Evolutionary conservation across 352 stramenopile genomes (phyloP), one percentile per base, ranked within the genome.

Genomic region (Elongisporangium senticosum): DNA sequence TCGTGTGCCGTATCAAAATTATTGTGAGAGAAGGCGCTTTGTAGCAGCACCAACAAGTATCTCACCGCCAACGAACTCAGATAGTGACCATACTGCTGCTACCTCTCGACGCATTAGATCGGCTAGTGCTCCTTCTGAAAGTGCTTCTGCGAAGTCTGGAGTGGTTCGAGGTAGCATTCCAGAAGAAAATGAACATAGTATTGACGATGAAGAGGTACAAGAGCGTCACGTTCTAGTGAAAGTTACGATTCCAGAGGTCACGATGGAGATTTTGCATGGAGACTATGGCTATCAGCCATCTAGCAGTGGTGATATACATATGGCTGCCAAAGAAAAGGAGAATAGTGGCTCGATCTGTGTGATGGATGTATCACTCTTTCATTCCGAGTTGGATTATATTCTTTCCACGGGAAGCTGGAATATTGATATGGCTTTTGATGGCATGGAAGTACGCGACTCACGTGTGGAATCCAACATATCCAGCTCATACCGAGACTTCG

Each of bases 261-360:
- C 86, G 40, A 79, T 95, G 65, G 86, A 95, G 51, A 71, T 95
- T 62, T 65, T 93, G 14, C 75, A 90, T 53, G 80, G 83, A 0
- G 71, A 90, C 53, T 62, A 88, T 51, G 86, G 86, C 5, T 95
- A 93, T 54, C 79, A 93, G 28, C 86, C 83, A 11, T 89, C 82
- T 5, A 77, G 67, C 48, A 89, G 75, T 64, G 86, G 80, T 15
- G 83, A 93, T 54, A 61, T 95, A 2, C 84, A 76, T 23, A 89
- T 93, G 81, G 79, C 77, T 11, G 76, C 87, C 23, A 76, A 72
- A 22, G 68, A 72, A 39, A 88, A 79, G 43, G 82, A 69, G 11
- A 85, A 76, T n/a, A 69, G 80, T 15, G 77, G 74, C 4, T 95
- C 85, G n/a, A 90, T 93, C 37, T 90, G 79, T 40, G 51, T 84